Evolutionary conservation across 83 land plant species (phyloP).

Genomic region (Thuja plicata): DNA sequence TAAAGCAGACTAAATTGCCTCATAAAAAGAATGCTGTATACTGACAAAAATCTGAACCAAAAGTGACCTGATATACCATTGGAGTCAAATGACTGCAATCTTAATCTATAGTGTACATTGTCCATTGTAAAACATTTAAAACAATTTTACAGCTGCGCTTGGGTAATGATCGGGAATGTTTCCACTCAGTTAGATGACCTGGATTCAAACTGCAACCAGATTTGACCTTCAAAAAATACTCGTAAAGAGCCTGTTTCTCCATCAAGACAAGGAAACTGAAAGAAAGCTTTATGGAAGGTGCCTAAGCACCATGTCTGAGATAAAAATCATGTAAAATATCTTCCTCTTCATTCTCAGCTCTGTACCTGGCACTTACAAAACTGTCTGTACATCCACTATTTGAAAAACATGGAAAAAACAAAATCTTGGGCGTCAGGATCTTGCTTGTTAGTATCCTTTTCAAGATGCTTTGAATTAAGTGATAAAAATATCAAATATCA

Average conservation of each 20-base stretch:
- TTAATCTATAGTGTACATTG: not conserved
- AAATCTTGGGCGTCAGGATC: not conserved
- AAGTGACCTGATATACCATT: not conserved
- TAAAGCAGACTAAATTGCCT: not conserved
- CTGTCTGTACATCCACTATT: not conserved
- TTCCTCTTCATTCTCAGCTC: not conserved
- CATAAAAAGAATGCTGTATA: not conserved
- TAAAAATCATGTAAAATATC: slow-evolving; percentile 1
- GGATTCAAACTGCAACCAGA: slow-evolving; percentile 13
- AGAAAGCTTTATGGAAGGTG: not conserved
- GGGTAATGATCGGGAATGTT: slow-evolving; percentile 17
- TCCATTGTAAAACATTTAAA: not conserved
- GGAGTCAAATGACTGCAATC: slow-evolving; percentile 7
- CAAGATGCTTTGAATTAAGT: slow-evolving; percentile 3
- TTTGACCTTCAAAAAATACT: slow-evolving; percentile 10
- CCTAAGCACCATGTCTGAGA: slow-evolving; percentile 5
- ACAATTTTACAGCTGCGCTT: slow-evolving; percentile 16
- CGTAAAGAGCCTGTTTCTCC: not conserved
- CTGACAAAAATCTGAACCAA: not conserved
- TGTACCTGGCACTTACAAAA: not conserved
- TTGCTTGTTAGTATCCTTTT: not conserved
- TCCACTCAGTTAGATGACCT: slow-evolving; percentile 6
- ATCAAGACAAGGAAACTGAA: slow-evolving; percentile 14
- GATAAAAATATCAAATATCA: slow-evolving; percentile 4
- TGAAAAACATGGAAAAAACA: not conserved